Evolutionary conservation across 129 eudicot genomes (phyloP).

Genomic region (Flaveria ramosissima): DNA sequence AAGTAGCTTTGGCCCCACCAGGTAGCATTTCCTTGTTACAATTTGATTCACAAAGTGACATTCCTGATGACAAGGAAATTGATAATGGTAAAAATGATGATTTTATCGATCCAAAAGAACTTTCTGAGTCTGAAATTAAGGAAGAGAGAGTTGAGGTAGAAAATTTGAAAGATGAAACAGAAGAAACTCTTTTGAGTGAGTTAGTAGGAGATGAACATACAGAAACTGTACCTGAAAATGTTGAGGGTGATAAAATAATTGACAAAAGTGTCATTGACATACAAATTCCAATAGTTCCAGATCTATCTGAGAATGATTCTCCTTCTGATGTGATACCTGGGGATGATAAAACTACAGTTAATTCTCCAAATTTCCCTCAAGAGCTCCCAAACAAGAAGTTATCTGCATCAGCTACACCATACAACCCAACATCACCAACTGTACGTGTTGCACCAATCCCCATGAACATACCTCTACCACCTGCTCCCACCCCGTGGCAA

Average conservation of each 20-base stretch:
- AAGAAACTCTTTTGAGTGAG: conserved; percentile 45
- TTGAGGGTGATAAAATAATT: conserved; percentile 45
- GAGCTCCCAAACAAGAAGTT: conserved; percentile 63
- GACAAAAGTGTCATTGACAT: conserved; percentile 39
- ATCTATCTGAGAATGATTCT: conserved; percentile 37
- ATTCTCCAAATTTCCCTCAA: conserved; percentile 42
- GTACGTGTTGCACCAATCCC: conserved; percentile 63
- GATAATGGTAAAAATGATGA: conserved; percentile 38
- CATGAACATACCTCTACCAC: conserved; percentile 60
- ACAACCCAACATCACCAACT: conserved; percentile 63
- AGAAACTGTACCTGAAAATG: conserved; percentile 32
- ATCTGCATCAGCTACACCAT: conserved; percentile 96
- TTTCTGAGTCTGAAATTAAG: conserved; percentile 21
- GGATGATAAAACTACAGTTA: conserved; percentile 40
- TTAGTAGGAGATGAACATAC: conserved; percentile 28
- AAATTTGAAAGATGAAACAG: conserved; percentile 38
- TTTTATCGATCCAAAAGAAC: conserved; percentile 28
- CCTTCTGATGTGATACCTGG: conserved; percentile 29
- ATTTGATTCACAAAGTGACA: conserved; percentile 43
- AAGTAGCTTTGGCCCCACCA: conserved; percentile 97
- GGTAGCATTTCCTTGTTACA: conserved; percentile 77
- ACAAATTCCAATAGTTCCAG: conserved; percentile 39
- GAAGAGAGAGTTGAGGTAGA: conserved; percentile 46
- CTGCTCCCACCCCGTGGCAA: conserved; percentile 79
- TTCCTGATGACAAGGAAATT: conserved; percentile 45